These are phyloP conservation scores for Fusarium lateritium DNA, from an alignment of 2,329 filamentous ascomycete species.

Conservation along the genomic window DNA sequence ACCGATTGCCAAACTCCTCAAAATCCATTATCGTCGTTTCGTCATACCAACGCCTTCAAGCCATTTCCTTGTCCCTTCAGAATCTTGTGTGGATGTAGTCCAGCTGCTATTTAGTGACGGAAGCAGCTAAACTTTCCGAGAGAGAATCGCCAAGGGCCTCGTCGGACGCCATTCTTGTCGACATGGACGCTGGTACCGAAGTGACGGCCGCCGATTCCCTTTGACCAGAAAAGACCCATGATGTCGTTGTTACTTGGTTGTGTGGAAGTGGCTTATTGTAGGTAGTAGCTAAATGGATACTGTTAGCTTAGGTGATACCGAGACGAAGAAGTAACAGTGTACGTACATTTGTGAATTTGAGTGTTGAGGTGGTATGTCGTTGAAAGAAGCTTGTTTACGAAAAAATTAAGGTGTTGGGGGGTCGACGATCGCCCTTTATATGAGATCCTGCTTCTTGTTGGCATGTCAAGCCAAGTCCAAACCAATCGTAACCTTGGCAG, in stretches of 20 bases:
- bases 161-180: conserved; percentile 62
- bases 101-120: conserved; percentile 48
- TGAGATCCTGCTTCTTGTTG: conserved; percentile 21
- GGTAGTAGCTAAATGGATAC: conserved; percentile 2
- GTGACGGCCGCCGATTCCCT: conserved; percentile 63
- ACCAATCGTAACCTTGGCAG: conserved; percentile 44
- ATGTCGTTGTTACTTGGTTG: conserved; percentile 18
- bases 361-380: conserved; percentile 27
- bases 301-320: conserved; percentile 9
- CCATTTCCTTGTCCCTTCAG: not conserved
- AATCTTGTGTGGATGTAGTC: not conserved
- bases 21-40: conserved; percentile 26
- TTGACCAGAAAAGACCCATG: conserved; percentile 66
- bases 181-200: conserved; percentile 66
- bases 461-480: conserved; percentile 21
- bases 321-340: not conserved
- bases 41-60: conserved; percentile 8
- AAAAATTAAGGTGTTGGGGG: conserved; percentile 43
- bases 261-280: not conserved
- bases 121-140: conserved; percentile 68
- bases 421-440: conserved; percentile 44
- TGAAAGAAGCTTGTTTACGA: conserved; percentile 44
- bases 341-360: conserved; percentile 17
- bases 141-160: conserved; percentile 66
- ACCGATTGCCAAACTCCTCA: conserved; percentile 20